Conservation (phyloP, 2,329 filamentous ascomycete genomes). For the Annulohypoxylon truncatum region DNA sequence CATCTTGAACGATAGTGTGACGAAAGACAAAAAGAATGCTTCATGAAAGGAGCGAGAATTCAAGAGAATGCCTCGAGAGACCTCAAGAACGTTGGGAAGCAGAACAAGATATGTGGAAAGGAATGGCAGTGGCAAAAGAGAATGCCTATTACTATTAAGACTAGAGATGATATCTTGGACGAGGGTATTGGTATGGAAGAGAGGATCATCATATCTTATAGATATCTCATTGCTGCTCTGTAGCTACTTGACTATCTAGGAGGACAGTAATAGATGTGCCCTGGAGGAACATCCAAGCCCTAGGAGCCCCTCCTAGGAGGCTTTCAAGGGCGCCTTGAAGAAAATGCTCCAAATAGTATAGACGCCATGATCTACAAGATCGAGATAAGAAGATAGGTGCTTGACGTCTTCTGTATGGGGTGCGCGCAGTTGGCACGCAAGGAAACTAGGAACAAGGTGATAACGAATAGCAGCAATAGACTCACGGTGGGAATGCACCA, state of each 20-base stretch:
- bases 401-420: slow-evolving; percentile 24
- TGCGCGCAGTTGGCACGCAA: slow-evolving; percentile 47
- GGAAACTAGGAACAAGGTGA: slow-evolving; percentile 44
- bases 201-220: slow-evolving; percentile 52
- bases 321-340: slow-evolving; percentile 48
- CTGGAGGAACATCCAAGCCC: slow-evolving; percentile 43
- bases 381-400: slow-evolving; percentile 29
- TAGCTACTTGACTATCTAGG: slow-evolving; percentile 34
- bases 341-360: slow-evolving; percentile 46
- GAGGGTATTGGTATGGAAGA: slow-evolving; percentile 48
- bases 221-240: slow-evolving; percentile 33
- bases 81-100: slow-evolving; percentile 51
- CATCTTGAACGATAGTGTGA: slow-evolving; percentile 48
- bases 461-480: slow-evolving; percentile 45
- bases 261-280: slow-evolving; percentile 42
- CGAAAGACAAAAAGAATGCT: slow-evolving; percentile 49
- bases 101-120: slow-evolving; percentile 53
- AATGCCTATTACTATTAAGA: slow-evolving; percentile 47
- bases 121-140: slow-evolving; percentile 52
- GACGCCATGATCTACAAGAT: slow-evolving; percentile 43
- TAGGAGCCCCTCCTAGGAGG: slow-evolving; percentile 42
- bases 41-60: slow-evolving; percentile 50
- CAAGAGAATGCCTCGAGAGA: slow-evolving; percentile 48
- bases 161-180: slow-evolving; percentile 39
- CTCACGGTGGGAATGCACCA: slow-evolving; percentile 50